Evolutionary conservation across 192 early-diverging fungal species (phyloP), one percentile per base, ranked within the genome.

Genomic region (Dimargaris xerosporica): DNA sequence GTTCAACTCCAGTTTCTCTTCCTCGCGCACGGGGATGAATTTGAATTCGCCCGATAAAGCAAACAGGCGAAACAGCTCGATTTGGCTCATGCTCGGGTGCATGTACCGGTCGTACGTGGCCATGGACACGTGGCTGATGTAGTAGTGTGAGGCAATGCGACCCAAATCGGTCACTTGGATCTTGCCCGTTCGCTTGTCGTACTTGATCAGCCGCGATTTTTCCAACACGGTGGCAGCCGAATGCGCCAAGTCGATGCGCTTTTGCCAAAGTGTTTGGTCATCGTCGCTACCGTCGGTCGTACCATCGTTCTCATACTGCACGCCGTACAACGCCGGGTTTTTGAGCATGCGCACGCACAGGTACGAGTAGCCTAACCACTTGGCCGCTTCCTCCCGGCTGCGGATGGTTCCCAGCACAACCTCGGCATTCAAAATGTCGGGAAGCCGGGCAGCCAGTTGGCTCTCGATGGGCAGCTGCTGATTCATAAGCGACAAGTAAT

Each of bases 401-500:
- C 90, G 78, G 53, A 99, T 84, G 2, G 82, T 83, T n/a, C 96
- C 96, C 63, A 94, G 70, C 0, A 91, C 92, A 64, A 99, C 86
- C 69, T 99, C 96, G 0, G 96, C 96, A 66, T 99, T 99, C 60
- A 99, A 75, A 45, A 87, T 84, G 71, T 99, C 96, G 16, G 92
- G 78, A 19, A 99, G 73, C 54, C 82, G 78, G 39, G 82, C 77
- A 31, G 96, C 75, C 59, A 97, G 88, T 80, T 99, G 93, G 25
- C 87, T 90, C 75, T 99, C 96, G 66, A 99, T 99, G 1, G 96
- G 96, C 34, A 97, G 76, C 75, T 99, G 94, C 76, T 92, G 87
- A 71, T 91, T 96, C 47, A 98, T 71, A 19, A 97, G 72, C 29
- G 91, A 96, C 19, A 98, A 75, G 66, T 96, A 98, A 77, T 94